Conservation (phyloP, 1,284 basidiomycete species). For the Ceratobasidium sp. region DNA sequence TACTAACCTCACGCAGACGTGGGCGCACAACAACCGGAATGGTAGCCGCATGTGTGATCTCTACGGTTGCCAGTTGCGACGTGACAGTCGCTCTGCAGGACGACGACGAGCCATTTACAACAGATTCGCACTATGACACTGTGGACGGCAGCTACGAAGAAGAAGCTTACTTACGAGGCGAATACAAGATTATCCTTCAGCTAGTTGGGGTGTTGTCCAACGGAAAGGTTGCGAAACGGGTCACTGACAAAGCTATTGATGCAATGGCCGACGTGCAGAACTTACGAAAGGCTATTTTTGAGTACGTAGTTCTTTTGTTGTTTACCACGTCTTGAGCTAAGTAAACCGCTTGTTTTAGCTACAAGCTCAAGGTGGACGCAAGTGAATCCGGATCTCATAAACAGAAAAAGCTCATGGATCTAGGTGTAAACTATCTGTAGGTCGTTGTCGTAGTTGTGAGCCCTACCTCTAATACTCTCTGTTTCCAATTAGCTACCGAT, state of each 20-base stretch:
- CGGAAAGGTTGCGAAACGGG: constrained; percentile 92
- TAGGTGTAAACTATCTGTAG: constrained; percentile 86
- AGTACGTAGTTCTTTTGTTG: constrained; percentile 58
- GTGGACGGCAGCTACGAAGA: constrained; percentile 84
- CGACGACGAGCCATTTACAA: constrained; percentile 50
- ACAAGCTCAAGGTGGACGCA: constrained; percentile 89
- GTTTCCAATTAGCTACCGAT: constrained; percentile 66
- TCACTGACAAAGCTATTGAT: constrained; percentile 90
- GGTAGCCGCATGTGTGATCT: constrained; percentile 88
- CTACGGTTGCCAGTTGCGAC: constrained; percentile 73
- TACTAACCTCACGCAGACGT: constrained; percentile 50
- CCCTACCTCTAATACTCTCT: constrained; percentile 40
- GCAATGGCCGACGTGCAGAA: constrained; percentile 93
- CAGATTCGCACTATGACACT: constrained; percentile 61
- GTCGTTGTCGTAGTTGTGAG: constrained; percentile 46
- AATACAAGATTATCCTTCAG: constrained; percentile 96
- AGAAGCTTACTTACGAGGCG: constrained; percentile 85
- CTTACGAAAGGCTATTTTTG: constrained; percentile 88
- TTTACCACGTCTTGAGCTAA: not conserved
- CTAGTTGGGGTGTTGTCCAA: constrained; percentile 88
- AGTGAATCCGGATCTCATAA: constrained; percentile 80
- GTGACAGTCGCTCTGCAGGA: constrained; percentile 51
- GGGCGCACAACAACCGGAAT: constrained; percentile 86
- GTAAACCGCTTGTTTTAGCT: constrained; percentile 62
- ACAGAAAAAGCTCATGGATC: constrained; percentile 72